Evolutionary conservation across 768 basidiomycete genomes (phyloP).

Genomic region (Kwoniella bestiolae): DNA sequence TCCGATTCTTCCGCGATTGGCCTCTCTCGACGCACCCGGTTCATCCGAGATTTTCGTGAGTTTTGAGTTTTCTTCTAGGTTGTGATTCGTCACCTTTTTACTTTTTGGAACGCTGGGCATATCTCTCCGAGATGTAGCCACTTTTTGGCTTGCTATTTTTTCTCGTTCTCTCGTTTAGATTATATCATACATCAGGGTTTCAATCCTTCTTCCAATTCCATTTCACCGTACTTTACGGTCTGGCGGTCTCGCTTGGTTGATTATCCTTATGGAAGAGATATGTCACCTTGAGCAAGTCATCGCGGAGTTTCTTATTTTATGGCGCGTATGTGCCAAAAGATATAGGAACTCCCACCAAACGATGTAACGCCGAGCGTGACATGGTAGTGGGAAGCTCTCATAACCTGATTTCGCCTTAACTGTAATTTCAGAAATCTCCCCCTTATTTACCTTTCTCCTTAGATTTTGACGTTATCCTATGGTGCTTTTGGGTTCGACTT

Average conservation of each 20-base stretch:
- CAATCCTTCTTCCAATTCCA: not conserved
- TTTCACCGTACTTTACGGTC: slow-evolving; percentile 10
- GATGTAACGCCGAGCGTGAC: slow-evolving; percentile 11
- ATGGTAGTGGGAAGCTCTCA: not conserved
- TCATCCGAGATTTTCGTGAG: not conserved
- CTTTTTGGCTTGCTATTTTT: not conserved
- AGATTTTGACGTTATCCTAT: slow-evolving; percentile 12
- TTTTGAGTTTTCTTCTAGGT: slow-evolving; percentile 2
- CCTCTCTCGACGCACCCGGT: not conserved
- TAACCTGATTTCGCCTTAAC: slow-evolving; percentile 3
- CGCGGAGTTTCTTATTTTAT: slow-evolving; percentile 5
- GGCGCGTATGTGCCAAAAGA: slow-evolving; percentile 16
- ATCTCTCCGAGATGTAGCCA: not conserved
- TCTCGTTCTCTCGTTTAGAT: not conserved
- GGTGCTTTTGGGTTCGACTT: slow-evolving; percentile 6
- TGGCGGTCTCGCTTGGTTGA: not conserved
- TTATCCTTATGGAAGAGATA: not conserved
- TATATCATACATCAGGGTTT: slow-evolving; percentile 2
- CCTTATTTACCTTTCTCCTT: not conserved
- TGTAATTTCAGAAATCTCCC: not conserved
- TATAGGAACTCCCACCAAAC: no score
- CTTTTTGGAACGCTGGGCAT: slow-evolving; percentile 11
- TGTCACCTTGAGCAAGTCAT: not conserved
- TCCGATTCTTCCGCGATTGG: not conserved
- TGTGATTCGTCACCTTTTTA: not conserved